Evolutionary conservation across 495 filamentous ascomycete species (phyloP).

Genomic region (Entonaema liquescens): DNA sequence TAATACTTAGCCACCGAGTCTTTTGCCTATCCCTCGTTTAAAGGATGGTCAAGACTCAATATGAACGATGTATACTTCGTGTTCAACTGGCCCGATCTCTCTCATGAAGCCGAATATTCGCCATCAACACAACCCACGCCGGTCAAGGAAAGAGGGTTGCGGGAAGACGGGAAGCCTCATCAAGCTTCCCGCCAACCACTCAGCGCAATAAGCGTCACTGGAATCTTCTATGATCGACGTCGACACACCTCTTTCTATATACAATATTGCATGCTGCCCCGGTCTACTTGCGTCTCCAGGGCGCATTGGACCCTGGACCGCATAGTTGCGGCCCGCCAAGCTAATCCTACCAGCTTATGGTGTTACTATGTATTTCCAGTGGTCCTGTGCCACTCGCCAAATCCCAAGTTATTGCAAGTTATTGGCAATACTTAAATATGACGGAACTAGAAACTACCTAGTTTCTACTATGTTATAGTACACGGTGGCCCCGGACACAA

Average conservation of each 20-base stretch:
- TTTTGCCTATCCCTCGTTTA: slow-evolving; percentile 13
- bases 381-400: slow-evolving; percentile 30
- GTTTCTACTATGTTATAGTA: slow-evolving; percentile 16
- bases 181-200: slow-evolving; percentile 13
- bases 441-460: slow-evolving; percentile 24
- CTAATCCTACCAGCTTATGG: slow-evolving; percentile 35
- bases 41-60: slow-evolving; percentile 7
- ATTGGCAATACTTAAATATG: slow-evolving; percentile 22
- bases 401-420: slow-evolving; percentile 26
- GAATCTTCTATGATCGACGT: slow-evolving; percentile 44
- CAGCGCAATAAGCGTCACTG: slow-evolving; percentile 30
- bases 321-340: slow-evolving; percentile 38
- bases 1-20: slow-evolving; percentile 6
- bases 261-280: slow-evolving; percentile 41
- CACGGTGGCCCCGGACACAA: slow-evolving; percentile 23
- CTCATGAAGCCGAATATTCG: slow-evolving; percentile 26
- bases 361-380: slow-evolving; percentile 31
- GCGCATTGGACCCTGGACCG: slow-evolving; percentile 24
- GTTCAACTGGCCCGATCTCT: slow-evolving; percentile 7
- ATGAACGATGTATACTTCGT: slow-evolving; percentile 18
- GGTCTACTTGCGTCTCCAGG: slow-evolving; percentile 29
- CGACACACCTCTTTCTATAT: slow-evolving; percentile 29
- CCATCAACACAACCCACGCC: slow-evolving; percentile 16
- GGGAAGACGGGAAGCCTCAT: slow-evolving; percentile 27
- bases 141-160: slow-evolving; percentile 11